These are phyloP conservation scores for Onygenales sp. DNA, from an alignment of 2,329 filamentous ascomycete species.

Conservation along the genomic window DNA sequence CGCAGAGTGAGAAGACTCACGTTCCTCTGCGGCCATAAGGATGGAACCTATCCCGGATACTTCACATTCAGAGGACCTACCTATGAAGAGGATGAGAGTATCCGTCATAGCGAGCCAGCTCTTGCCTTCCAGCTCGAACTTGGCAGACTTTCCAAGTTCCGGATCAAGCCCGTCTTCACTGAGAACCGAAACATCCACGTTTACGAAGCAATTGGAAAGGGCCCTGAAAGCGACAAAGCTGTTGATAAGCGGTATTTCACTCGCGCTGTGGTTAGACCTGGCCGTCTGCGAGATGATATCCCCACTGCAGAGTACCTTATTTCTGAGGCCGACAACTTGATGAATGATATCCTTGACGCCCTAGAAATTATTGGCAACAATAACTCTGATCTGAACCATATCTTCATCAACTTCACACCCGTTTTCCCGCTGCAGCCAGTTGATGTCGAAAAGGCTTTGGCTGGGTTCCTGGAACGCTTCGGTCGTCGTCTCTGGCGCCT, in stretches of 20 bases:
- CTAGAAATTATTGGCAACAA: constrained; percentile 98
- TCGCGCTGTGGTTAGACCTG: constrained; percentile 86
- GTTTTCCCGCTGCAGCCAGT: constrained; percentile 85
- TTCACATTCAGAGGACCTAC: constrained; percentile 93
- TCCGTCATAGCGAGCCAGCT: constrained; percentile 93
- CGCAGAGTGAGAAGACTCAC: constrained; percentile 82
- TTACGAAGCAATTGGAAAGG: constrained; percentile 93
- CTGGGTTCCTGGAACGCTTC: constrained; percentile 93
- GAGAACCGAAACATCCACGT: constrained; percentile 99
- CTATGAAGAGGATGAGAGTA: constrained; percentile 86
- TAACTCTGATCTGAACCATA: constrained; percentile 98
- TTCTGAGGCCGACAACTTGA: constrained; percentile 88
- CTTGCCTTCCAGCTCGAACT: constrained; percentile 98
- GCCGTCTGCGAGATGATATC: constrained; percentile 91
- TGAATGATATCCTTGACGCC: constrained; percentile 96
- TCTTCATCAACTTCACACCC: constrained; percentile 99
- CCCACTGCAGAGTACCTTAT: constrained; percentile 98
- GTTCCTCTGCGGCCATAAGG: constrained; percentile 90
- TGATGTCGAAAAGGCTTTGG: constrained; percentile 86
- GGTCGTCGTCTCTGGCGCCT: constrained; percentile 91
- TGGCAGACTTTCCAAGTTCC: constrained; percentile 86
- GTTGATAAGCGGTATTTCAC: constrained; percentile 88
- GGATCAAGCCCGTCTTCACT: constrained; percentile 96
- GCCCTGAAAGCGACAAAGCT: constrained; percentile 70
- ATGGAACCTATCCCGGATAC: constrained; percentile 92